Evolutionary conservation across 768 basidiomycete species (phyloP), one percentile per base, ranked within the genome.

Genomic region (Naganishia onofrii): DNA sequence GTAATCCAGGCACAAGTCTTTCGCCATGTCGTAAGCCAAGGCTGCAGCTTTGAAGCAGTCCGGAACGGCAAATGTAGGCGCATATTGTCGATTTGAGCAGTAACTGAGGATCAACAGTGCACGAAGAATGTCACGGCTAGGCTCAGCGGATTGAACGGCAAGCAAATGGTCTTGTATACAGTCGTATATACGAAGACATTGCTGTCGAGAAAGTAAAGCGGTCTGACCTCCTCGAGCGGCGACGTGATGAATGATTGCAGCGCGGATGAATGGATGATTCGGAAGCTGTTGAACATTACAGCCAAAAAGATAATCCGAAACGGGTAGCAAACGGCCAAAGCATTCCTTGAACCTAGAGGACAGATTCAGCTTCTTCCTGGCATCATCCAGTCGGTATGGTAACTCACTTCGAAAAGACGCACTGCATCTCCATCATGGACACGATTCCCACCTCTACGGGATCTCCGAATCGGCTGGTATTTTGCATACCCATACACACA

Each of bases 371-470:
- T 32, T 13, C 31, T 2, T 23, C 3, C 19, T 17, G 29, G 31
- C 28, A 36, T 9, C 31, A 5, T 21, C 2, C 2, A 21, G 3
- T 13, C 17, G 28, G 29, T 7, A 32, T 15, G 44, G 21, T 17
- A 46, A 46, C 56, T 57, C 56, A 57, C 56, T 57, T 31, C 8
- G 29, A 31, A 28, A 6, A 57, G 56, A 57, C 56, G 17, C 56
- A 57, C 21, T 57, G 9, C 56, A 57, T 57, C 56, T 57, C 56
- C 56, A 57, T 32, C 56, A 57, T 32, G 28, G 56, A 57, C 1
- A 57, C 56, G 31, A 57, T 57, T 15, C 56, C 56, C 12, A 12
- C 15, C 32, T 57, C 56, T 4, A 57, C 56, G 28, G 56, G 56
- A 57, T 57, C 56, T 21, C 2, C 12, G 29, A 57, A 57, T 21